phyloP scores from a whole-genome alignment of 2,329 filamentous ascomycete species.

The Diatrype stigma region DNA sequence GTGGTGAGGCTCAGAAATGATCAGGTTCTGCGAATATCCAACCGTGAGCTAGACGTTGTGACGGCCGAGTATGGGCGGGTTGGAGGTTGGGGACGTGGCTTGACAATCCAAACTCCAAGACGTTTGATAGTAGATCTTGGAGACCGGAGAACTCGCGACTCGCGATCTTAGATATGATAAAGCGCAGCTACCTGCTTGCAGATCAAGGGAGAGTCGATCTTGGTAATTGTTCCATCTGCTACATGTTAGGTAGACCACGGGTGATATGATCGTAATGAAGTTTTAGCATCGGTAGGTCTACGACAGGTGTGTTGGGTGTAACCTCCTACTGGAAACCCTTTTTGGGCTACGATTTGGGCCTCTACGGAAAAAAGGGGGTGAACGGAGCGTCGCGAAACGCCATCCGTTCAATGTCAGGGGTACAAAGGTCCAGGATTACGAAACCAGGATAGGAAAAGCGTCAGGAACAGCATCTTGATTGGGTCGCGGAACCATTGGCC shows the following conservation, averaged over 20 bases:
- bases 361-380: not conserved
- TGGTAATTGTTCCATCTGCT: too few species aligned
- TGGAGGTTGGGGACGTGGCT: too few species aligned
- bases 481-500: constrained; percentile 21
- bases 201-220: too few species aligned
- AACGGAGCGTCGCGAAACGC: not conserved
- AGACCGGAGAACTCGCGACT: too few species aligned
- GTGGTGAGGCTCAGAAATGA: not conserved
- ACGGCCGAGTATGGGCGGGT: too few species aligned
- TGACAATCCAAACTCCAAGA: not conserved
- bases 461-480: constrained; percentile 25
- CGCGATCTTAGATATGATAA: too few species aligned
- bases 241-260: too few species aligned
- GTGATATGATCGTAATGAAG: too few species aligned
- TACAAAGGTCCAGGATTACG: not conserved
- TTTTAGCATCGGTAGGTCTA: not conserved
- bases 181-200: too few species aligned
- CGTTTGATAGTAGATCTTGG: too few species aligned
- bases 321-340: not conserved
- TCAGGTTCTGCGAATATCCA: too few species aligned
- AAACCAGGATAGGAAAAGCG: constrained; percentile 19
- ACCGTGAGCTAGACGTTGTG: too few species aligned
- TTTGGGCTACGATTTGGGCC: not conserved
- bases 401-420: constrained; percentile 8
- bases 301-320: not conserved